Evolutionary conservation across 2,329 filamentous ascomycete species (phyloP).

Genomic region (Clonostachys byssicola): DNA sequence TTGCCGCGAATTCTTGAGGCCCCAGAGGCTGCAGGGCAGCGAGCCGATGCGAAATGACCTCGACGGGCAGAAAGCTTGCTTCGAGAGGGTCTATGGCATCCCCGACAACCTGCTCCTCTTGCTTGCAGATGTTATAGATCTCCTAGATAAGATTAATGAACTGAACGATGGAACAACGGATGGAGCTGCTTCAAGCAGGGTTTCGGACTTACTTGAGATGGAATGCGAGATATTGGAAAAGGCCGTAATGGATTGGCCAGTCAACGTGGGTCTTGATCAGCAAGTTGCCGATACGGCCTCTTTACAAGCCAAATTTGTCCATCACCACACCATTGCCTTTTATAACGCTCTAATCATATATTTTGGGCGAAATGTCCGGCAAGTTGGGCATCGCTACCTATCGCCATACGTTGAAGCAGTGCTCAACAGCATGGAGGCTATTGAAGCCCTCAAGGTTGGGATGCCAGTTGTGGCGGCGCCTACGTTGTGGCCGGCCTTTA

Average conservation of each 20-base stretch:
- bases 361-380: constrained; percentile 10
- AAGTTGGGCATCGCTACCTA: constrained; percentile 9
- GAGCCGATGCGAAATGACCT: too few relatives aligned
- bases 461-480: constrained; percentile 10
- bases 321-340: constrained; percentile 10
- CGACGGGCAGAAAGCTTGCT: too few relatives aligned
- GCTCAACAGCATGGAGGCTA: constrained; percentile 10
- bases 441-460: constrained; percentile 11
- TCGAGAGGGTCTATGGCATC: constrained; percentile 10
- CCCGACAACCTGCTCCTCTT: constrained; percentile 6
- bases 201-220: constrained; percentile 8
- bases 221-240: constrained; percentile 17
- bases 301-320: too few relatives aligned
- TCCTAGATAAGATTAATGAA: constrained; percentile 3
- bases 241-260: constrained; percentile 8
- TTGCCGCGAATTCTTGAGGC: too few relatives aligned
- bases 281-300: too few relatives aligned
- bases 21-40: too few relatives aligned
- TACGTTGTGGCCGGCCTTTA: constrained; percentile 14
- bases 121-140: too few relatives aligned
- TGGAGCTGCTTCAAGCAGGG: neutral
- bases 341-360: constrained; percentile 16
- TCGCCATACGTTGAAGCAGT: constrained; percentile 8
- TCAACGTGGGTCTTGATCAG: too few relatives aligned
- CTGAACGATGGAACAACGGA: constrained; percentile 3